A percentile compares a stretch with the other conserved stretches of the same genome.
These are phyloP conservation scores for Hagleromyces aurorensis DNA, from an alignment of 805 yeast genomes.

Conservation along the genomic window DNA sequence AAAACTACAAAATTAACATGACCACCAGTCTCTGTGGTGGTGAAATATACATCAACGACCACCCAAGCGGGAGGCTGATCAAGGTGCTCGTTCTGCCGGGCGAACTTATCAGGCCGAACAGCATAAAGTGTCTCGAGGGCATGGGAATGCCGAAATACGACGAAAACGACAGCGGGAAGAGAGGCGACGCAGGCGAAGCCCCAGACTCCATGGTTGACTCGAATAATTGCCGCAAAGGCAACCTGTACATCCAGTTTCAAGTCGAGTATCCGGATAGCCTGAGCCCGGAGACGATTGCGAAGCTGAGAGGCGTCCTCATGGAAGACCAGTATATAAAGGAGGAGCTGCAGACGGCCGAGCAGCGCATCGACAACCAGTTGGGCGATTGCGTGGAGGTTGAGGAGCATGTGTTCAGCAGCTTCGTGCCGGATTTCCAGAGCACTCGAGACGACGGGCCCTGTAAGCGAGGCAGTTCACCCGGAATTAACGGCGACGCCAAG, in stretches of 20 bases:
- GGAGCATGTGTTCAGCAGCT: constrained; percentile 19
- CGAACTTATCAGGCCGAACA: constrained; percentile 45
- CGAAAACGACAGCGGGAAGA: constrained; percentile 15
- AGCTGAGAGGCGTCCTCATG: constrained; percentile 11
- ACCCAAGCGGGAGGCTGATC: constrained; percentile 32
- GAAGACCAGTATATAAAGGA: constrained; percentile 15
- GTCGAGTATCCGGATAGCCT: constrained; percentile 44
- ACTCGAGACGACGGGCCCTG: too few relatives aligned
- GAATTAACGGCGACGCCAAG: too few relatives aligned
- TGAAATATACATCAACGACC: constrained; percentile 27
- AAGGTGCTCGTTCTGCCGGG: constrained; percentile 39
- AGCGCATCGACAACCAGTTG: constrained; percentile 6
- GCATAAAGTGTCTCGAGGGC: constrained; percentile 33
- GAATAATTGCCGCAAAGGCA: constrained; percentile 35
- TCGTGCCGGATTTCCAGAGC: constrained; percentile 9
- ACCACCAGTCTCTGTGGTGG: constrained; percentile 56
- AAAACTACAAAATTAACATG: constrained; percentile 39
- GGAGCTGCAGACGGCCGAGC: constrained; percentile 9
- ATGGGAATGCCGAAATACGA: constrained; percentile 54
- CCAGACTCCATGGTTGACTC: too few relatives aligned
- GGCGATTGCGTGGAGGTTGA: constrained; percentile 19
- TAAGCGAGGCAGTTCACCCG: too few relatives aligned
- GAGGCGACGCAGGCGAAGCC: background rate
- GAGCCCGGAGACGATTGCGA: constrained; percentile 14
- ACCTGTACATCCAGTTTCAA: constrained; percentile 50